These are phyloP conservation scores for Ogataea ramenticola DNA, from an alignment of 805 yeast genomes.

Conservation along the genomic window DNA sequence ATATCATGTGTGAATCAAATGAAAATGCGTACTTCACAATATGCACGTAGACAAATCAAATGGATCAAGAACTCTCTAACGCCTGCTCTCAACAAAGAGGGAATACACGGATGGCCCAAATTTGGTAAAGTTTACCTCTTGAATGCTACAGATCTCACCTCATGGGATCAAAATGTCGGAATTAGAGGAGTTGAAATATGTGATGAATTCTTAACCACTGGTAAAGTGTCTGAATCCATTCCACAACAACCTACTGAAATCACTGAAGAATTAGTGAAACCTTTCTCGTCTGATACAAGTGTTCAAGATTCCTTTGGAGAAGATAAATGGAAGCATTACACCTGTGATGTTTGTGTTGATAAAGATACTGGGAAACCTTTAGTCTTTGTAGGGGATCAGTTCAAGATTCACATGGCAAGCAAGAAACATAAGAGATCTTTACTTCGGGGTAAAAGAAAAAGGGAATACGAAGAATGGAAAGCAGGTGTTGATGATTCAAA, in stretches of 20 bases:
- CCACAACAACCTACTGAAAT: slow-evolving; percentile 14
- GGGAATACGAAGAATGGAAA: slow-evolving; percentile 42
- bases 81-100: slow-evolving; percentile 48
- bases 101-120: slow-evolving; percentile 35
- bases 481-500: too few species aligned
- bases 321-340: slow-evolving; percentile 54
- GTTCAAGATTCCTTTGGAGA: slow-evolving; percentile 8
- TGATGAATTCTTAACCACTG: slow-evolving; percentile 15
- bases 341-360: slow-evolving; percentile 61
- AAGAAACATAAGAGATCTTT: slow-evolving; percentile 57
- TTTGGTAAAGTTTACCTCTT: slow-evolving; percentile 63
- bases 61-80: slow-evolving; percentile 77
- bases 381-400: slow-evolving; percentile 68
- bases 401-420: slow-evolving; percentile 61
- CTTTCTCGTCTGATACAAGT: slow-evolving; percentile 1
- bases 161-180: slow-evolving; percentile 55
- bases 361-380: slow-evolving; percentile 40
- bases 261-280: neutral
- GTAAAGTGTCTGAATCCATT: neutral
- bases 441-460: slow-evolving; percentile 40
- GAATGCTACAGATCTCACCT: slow-evolving; percentile 64
- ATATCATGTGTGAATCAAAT: slow-evolving; percentile 55
- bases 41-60: slow-evolving; percentile 81
- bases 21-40: slow-evolving; percentile 80
- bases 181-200: slow-evolving; percentile 49